Evolutionary conservation across 495 filamentous ascomycete species (phyloP).

Genomic region (Penicillium goetzii): DNA sequence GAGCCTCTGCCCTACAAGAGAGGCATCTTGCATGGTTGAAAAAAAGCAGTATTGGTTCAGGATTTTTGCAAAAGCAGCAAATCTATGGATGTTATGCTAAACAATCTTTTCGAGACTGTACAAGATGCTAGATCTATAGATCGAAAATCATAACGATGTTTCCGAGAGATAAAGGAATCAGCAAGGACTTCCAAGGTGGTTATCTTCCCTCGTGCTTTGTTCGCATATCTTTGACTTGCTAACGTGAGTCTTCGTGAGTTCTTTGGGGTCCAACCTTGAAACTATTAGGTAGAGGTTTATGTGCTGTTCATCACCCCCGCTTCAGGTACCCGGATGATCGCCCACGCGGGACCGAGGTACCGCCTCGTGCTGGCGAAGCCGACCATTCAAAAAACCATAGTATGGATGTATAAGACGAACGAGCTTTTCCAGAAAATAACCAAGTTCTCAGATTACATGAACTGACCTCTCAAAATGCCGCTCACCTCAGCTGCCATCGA

Average conservation of each 20-base stretch:
- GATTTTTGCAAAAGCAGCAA: too few species aligned
- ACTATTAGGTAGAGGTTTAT: background rate
- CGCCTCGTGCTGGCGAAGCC: background rate
- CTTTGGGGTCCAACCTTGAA: background rate
- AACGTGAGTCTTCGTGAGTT: background rate
- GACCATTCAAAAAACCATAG: background rate
- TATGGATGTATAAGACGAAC: background rate
- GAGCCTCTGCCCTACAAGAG: too few species aligned
- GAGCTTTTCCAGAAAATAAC: background rate
- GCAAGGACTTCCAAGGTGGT: too few species aligned
- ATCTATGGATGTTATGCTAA: too few species aligned
- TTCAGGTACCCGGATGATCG: background rate
- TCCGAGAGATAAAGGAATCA: too few species aligned
- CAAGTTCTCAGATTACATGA: background rate
- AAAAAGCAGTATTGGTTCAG: too few species aligned
- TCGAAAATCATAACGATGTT: too few species aligned
- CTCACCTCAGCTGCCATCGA: conserved; percentile 11
- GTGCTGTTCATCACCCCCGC: background rate
- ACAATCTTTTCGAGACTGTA: too few species aligned
- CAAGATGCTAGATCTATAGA: too few species aligned
- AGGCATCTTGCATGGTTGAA: too few species aligned
- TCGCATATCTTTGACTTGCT: too few species aligned
- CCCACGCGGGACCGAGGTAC: conserved; percentile 2
- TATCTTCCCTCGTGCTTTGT: too few species aligned
- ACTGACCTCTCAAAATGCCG: background rate